Evolutionary conservation across 2,329 filamentous ascomycete genomes (phyloP), one percentile per base, ranked within the genome.

Genomic region (Botrytis porri): DNA sequence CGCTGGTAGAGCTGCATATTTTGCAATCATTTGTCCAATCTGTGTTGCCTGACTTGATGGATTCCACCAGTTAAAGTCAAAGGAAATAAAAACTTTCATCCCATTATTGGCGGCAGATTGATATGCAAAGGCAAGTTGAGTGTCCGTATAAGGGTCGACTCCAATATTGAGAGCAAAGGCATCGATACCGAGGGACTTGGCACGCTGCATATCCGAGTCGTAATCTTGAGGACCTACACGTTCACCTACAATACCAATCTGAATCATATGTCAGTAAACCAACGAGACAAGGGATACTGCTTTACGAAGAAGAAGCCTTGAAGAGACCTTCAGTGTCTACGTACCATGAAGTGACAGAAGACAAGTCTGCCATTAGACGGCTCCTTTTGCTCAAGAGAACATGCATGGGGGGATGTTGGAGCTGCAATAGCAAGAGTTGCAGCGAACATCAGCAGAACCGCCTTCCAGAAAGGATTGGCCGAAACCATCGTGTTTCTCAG

Each of bases 111-210:
- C 74, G 16, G 75, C 77, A 37, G 79, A 77, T 66, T 75, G 74
- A 70, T 80, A 82, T 7, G 80, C 80, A 25, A 79, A 73, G 16
- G 72, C 74, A 20, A 81, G 76, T 73, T 81, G 80, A 22, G 62
- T 64, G 39, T 78, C 74, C 2, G 77, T 78, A 1, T 81, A 84
- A 37, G 54, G 22, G 41, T 79, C 79, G 0, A 75, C 76, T 25
- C 79, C 80, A 57, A 81, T 81, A 51, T 82, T 81, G 39, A 82
- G 70, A 7, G 80, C 80, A 70, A 82, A 82, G 9, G 79, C 80
- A 64, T 82, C 80, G 65, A 82, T 81, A 9, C 81, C 82, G 1
- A 82, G 73, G 2, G 75, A 37, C 62, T 78, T 79, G 37, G 79
- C 79, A 29, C 73, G 67, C 32, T 72, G 62, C 74, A 76, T 76